Base-by-base conservation (phyloP, 2,329 filamentous ascomycete genomes). In the Fusarium nurragi region DNA sequence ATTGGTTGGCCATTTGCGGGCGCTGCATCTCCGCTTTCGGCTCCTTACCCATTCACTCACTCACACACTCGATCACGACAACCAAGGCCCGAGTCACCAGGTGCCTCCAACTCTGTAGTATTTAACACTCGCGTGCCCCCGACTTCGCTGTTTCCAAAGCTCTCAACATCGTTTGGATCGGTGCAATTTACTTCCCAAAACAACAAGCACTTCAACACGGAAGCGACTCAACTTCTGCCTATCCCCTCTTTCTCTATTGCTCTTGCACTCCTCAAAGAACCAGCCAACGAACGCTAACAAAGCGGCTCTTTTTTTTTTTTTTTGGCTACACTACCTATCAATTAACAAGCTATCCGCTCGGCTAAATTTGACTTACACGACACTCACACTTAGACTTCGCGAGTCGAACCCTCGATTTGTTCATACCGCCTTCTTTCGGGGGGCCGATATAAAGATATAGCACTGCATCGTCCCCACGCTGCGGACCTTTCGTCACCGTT, bases 1-100 rank as follows among this genome's bases (percentile, higher is more conserved):
- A 71, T 71, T 71, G 67, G 69, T 52, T 59, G 49, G 43, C 46
- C 55, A 48, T 28, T 50, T 65, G 56, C 68, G 58, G 56, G 54
- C 68, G 63, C 60, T 59, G 48, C 55, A 67, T 52, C 69, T 72
- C 70, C 70, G 70, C 55, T 72, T 72, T 72, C 70, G 70, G 70
- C 64, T 71, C 43, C 64, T 72, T 60, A 59, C 64, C 65, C 69
- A 55, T 48, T 67, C 64, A 58, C 68, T 69, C 69, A 59, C 53
- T 67, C 64, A 60, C 36, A 51, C 41, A 34, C 40, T 60, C 39
- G 57, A 66, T 70, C 60, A 63, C 60, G 67, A 70, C 55, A 55
- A 71, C 56, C 55, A 60, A 47, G 46, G 59, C 60, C 60, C 65
- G 64, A 71, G 69, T 71, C 69, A 72, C 60, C 51, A 65, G 60